phyloP scores from a whole-genome alignment of 306 rosid genomes.

The Citrullus colocynthis region DNA sequence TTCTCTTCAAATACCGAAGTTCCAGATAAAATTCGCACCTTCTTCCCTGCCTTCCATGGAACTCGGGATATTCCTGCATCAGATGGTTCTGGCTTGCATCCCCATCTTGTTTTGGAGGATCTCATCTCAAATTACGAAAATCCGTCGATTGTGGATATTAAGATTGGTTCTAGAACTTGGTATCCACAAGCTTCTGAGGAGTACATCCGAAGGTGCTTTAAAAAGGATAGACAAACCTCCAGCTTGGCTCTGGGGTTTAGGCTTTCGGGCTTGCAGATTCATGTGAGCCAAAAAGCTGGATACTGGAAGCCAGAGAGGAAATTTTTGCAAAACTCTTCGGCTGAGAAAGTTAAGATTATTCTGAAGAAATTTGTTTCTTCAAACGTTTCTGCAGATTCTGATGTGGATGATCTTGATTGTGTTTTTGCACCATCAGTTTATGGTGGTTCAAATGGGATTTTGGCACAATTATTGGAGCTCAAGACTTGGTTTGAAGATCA shows the following conservation, averaged over 20 bases:
- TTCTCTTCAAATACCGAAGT: conserved; percentile 19
- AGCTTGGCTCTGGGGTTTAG: conserved; percentile 45
- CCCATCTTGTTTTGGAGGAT: conserved; percentile 54
- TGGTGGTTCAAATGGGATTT: conserved; percentile 32
- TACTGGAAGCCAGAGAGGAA: conserved; percentile 45
- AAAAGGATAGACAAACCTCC: conserved; percentile 41
- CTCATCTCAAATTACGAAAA: conserved; percentile 8
- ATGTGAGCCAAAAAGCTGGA: conserved; percentile 20
- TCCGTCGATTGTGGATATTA: conserved; percentile 53
- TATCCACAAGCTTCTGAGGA: conserved; percentile 41
- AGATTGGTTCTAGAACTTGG: conserved; percentile 87
- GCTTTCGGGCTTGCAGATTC: conserved; percentile 53
- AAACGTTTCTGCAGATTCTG: conserved; percentile 14
- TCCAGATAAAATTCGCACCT: conserved; percentile 26
- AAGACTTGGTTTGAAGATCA: conserved; percentile 86
- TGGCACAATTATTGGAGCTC: conserved; percentile 47
- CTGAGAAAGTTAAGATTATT: conserved; percentile 15
- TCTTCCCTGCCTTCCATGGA: conserved; percentile 55
- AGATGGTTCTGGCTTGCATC: conserved; percentile 56
- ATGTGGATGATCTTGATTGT: conserved; percentile 28
- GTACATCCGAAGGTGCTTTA: conserved; percentile 34
- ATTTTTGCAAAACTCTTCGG: conserved; percentile 13
- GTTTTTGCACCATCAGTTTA: conserved; percentile 31
- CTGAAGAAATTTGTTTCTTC: conserved; percentile 60
- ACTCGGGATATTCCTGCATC: conserved; percentile 41